phyloP scores from a whole-genome alignment of 495 filamentous ascomycete genomes.

The Penicillium egyptiacum region DNA sequence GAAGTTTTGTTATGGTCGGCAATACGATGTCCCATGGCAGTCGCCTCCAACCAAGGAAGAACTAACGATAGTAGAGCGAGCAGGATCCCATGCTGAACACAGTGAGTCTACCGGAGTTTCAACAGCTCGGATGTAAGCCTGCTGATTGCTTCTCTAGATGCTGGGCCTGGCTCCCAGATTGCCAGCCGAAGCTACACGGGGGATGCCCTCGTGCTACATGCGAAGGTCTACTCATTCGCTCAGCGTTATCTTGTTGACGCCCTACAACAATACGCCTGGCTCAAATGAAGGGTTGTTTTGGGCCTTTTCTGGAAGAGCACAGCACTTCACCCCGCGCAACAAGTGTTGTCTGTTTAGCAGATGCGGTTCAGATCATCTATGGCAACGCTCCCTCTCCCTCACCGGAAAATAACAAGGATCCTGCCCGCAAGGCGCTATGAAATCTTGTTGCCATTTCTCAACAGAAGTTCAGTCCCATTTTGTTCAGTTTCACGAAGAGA shows the following conservation, averaged over 20 bases:
- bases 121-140: background rate
- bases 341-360: background rate
- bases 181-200: background rate
- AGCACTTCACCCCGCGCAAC: background rate
- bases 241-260: background rate
- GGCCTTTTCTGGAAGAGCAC: background rate
- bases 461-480: background rate
- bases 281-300: background rate
- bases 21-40: background rate
- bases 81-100: background rate
- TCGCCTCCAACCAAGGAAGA: background rate
- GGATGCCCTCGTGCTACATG: background rate
- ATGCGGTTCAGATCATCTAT: background rate
- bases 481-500: background rate
- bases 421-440: background rate
- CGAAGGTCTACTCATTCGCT: background rate
- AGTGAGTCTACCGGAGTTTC: background rate
- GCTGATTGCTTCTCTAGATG: background rate
- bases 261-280: background rate
- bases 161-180: too few species aligned
- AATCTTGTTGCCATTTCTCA: background rate
- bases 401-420: background rate
- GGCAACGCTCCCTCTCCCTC: too few species aligned
- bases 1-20: background rate
- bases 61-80: background rate